Base-by-base conservation (phyloP, 1,139 yeast genomes). In the Fermentozyma sake region DNA sequence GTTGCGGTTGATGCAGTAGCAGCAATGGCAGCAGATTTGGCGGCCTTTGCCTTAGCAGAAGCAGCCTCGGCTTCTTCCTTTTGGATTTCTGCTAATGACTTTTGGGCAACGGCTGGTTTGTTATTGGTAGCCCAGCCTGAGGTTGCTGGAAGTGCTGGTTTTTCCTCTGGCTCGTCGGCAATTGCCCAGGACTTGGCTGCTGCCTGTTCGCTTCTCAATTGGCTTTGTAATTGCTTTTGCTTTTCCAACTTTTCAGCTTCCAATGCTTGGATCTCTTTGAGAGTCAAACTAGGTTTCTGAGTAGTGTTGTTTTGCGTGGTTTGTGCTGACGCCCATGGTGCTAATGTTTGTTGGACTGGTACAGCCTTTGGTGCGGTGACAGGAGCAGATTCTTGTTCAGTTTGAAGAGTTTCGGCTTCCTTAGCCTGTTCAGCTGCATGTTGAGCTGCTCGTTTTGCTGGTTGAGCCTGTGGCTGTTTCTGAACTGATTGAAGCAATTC, bases 221-320 rank as follows among this genome's bases (percentile, higher is more conserved):
- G 61, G 6, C 51, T 46, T 33, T 62, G 65, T 14, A 51, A 29
- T 36, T 58, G 54, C 37, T 52, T 62, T 39, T 61, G 66, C 35
- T 60, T 63, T 24, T 54, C 61, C 20, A 55, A 45, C 39, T 64
- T 75, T 32, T 71, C 75, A 23, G 79, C 79, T 47, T 82, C 93
- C 34, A 78, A 54, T 37, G 66, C 72, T 51, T 81, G 91, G 37
- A 84, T 79, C 48, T 84, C 85, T 34, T 76, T 73, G 39, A 84
- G 60, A 1, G 85, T 67, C 34, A 78, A 56, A n/a, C 67, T 51
- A 22, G 80, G 78, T 12, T 55, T 42, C 9, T 51, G 39, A 5
- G 50, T 38, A n/a, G n/a, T n/a, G n/a, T n/a, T n/a, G n/a, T n/a
- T n/a, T 10, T 37, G 41, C 13, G 40, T 21, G 9, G 51, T 32